Evolutionary conservation across 2,329 filamentous ascomycete genomes (phyloP).

Genomic region (Apiospora pterosperma): DNA sequence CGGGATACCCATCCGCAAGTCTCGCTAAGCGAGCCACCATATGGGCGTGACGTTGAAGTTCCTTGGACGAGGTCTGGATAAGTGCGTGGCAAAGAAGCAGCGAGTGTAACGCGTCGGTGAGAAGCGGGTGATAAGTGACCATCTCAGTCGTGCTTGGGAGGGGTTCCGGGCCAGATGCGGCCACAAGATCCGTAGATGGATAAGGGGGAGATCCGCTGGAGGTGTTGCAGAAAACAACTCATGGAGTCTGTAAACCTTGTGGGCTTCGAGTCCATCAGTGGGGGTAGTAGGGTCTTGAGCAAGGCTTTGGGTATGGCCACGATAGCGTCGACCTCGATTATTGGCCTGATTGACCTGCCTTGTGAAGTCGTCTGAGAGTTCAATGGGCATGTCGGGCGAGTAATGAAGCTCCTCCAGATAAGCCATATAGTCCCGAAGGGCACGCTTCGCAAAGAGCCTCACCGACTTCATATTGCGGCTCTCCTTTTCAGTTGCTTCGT

Average conservation of each 20-base stretch:
- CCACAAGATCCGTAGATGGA: conserved; percentile 43
- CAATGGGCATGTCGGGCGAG: conserved; percentile 64
- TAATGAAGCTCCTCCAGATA: conserved; percentile 77
- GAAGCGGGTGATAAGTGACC: conserved; percentile 76
- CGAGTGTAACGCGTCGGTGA: conserved; percentile 75
- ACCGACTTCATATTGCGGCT: conserved; percentile 65
- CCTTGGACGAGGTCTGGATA: conserved; percentile 72
- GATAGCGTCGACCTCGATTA: conserved; percentile 26
- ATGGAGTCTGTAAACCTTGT: conserved; percentile 45
- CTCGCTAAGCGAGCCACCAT: conserved; percentile 75
- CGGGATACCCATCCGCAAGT: conserved; percentile 74
- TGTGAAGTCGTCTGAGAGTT: conserved; percentile 54
- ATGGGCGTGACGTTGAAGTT: conserved; percentile 74
- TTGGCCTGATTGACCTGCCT: conserved; percentile 54
- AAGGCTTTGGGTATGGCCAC: conserved; percentile 36
- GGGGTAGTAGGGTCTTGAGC: conserved; percentile 35
- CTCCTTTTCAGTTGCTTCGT: conserved; percentile 13
- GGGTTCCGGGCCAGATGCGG: conserved; percentile 23
- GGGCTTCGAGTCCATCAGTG: conserved; percentile 21
- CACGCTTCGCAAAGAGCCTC: conserved; percentile 71
- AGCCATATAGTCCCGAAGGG: conserved; percentile 68
- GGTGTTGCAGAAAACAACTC: conserved; percentile 69
- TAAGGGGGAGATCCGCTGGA: conserved; percentile 66
- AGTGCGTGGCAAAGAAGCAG: conserved; percentile 77
- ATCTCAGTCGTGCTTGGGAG: conserved; percentile 48